Conservation (phyloP, 2,329 filamentous ascomycete species). For the Fusarium mexicanum region DNA sequence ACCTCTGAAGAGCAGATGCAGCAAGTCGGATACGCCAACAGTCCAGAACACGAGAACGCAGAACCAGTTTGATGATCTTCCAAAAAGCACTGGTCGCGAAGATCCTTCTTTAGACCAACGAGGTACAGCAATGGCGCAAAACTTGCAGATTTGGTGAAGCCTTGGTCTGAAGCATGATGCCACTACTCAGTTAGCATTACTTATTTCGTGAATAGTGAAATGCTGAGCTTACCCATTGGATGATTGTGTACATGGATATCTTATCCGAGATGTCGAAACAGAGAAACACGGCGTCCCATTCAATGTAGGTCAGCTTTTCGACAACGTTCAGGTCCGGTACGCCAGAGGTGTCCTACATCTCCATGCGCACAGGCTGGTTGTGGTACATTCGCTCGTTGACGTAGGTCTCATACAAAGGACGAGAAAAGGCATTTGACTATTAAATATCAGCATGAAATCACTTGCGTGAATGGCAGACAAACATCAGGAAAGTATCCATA, state of each 20-base stretch:
- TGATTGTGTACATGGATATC: conserved; percentile 47
- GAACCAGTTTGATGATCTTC: conserved; percentile 29
- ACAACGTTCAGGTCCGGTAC: conserved; percentile 50
- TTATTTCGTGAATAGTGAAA: fast-evolving
- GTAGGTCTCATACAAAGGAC: conserved; percentile 51
- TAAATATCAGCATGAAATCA: not conserved
- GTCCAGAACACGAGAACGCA: not conserved
- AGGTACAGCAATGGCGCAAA: conserved; percentile 45
- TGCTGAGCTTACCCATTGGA: conserved; percentile 47
- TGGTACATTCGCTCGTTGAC: conserved; percentile 41
- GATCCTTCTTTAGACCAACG: conserved; percentile 50
- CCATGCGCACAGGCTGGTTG: conserved; percentile 43
- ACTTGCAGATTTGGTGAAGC: conserved; percentile 38
- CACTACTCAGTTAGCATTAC: conserved; percentile 39
- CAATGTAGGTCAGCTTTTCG: conserved; percentile 47
- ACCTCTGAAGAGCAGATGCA: conserved; percentile 41
- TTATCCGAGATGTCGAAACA: conserved; percentile 53
- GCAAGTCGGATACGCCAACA: conserved; percentile 41
- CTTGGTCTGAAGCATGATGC: conserved; percentile 41
- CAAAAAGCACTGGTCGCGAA: conserved; percentile 39
- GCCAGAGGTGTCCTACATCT: conserved; percentile 55
- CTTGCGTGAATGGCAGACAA: conserved; percentile 2
- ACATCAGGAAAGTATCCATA: conserved; percentile 53
- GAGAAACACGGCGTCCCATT: conserved; percentile 52
- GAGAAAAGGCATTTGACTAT: conserved; percentile 47